Base-by-base conservation (phyloP, 129 eudicot genomes). In the Chrysanthemum lavandulifolium region DNA sequence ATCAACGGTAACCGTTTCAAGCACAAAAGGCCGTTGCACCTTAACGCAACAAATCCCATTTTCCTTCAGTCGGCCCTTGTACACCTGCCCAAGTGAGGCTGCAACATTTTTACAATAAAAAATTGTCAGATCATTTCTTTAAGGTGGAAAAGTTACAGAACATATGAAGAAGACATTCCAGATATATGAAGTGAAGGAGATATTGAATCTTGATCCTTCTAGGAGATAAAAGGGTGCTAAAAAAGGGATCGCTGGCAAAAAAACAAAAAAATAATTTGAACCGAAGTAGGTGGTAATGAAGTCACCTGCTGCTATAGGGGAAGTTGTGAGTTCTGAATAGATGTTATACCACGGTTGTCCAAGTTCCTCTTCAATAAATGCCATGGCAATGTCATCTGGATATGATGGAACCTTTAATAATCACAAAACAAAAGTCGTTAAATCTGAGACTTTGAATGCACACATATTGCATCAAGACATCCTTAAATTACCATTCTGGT, bases 31-130 rank as follows among this genome's bases (percentile, higher is more conserved):
- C 84, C 99, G 83, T 75, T 95, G 99, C 47, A 95, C 99, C 79
- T 95, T 95, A 64, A 95, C 68, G 99, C 99, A 72, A 95, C 99
- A 88, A 74, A 81, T 95, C 99, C 99, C 99, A 85, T 85, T 95
- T 82, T 95, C 99, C 74, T 95, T 95, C 63, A 95, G 83, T 66
- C 97, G 84, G 68, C 99, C 99, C 87, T 95, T 95, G 29, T 95
- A 95, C 76, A 95, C 99, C 81, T 95, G 99, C 76, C 99, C 99
- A 56, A 95, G 97, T 61, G 99, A 91, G 73, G 99, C 99, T 95
- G 92, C 60, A 81, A 81, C 63, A 72, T 76, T 50, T 67, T 73
- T 25, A 75, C 31, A 56, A 68, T 13, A 58, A 58, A 50, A 18
- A 54, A 33, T 33, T n/a, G n/a, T 72, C 47, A 72, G 76, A 57